Conservation (phyloP, 1,139 yeast genomes). For the Nakaseomyces kungkrabaensis region DNA sequence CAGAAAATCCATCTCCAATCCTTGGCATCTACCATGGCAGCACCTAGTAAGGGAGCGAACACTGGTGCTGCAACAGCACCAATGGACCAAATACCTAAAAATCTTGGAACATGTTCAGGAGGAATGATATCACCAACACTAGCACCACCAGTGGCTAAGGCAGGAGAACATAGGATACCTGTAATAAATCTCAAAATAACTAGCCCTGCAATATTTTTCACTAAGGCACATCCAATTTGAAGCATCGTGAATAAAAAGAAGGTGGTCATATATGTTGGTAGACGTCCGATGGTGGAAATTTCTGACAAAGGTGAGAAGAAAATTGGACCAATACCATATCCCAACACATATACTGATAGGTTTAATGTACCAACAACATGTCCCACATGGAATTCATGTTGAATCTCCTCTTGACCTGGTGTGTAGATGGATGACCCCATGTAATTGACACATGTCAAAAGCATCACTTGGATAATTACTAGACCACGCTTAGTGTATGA, state of each 20-base stretch:
- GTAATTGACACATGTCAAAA: conserved; percentile 45
- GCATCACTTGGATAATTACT: conserved; percentile 34
- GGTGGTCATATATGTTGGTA: conserved; percentile 41
- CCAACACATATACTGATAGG: conserved; percentile 33
- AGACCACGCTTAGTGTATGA: conserved; percentile 32
- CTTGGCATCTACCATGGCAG: conserved; percentile 36
- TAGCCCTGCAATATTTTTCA: conserved; percentile 44
- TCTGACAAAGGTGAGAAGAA: conserved; percentile 48
- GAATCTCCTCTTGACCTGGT: conserved; percentile 35
- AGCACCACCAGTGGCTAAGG: conserved; percentile 52
- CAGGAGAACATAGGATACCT: conserved; percentile 48
- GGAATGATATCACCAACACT: conserved; percentile 44
- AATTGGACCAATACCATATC: conserved; percentile 50
- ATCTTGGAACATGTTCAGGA: conserved; percentile 35
- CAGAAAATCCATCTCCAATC: conserved; percentile 42
- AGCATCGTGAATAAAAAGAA: conserved; percentile 47
- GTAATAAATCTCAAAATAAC: conserved; percentile 43
- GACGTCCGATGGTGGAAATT: conserved; percentile 44
- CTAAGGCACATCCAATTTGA: conserved; percentile 51
- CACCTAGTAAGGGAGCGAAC: conserved; percentile 55
- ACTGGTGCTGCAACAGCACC: conserved; percentile 53
- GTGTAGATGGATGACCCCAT: conserved; percentile 55
- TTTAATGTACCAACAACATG: conserved; percentile 17
- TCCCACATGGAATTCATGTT: conserved; percentile 14
- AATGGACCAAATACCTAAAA: conserved; percentile 40